These are phyloP conservation scores for Calonectria hongkongensis DNA, from an alignment of 2,329 filamentous ascomycete species.

Conservation along the genomic window DNA sequence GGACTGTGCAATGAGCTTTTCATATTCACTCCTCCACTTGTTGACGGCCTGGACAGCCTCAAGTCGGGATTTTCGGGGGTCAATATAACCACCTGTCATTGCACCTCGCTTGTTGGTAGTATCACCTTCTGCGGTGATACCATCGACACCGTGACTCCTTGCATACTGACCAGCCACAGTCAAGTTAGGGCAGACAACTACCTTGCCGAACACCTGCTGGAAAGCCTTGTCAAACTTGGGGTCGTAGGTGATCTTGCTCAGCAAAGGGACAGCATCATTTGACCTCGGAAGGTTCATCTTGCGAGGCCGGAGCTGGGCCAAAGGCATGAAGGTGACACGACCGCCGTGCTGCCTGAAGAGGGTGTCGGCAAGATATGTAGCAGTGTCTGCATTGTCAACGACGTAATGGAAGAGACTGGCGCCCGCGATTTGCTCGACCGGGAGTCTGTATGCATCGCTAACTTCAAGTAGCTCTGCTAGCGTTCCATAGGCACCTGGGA, in stretches of 20 bases:
- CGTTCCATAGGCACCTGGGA: conserved; percentile 93
- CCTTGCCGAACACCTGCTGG: conserved; percentile 95
- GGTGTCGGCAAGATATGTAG: conserved; percentile 85
- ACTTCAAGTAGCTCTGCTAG: conserved; percentile 95
- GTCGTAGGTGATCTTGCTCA: conserved; percentile 90
- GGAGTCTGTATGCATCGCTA: conserved; percentile 87
- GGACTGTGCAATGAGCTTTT: conserved; percentile 78
- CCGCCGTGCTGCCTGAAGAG: conserved; percentile 88
- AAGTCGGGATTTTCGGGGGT: conserved; percentile 89
- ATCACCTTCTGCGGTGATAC: conserved; percentile 96
- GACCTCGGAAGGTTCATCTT: conserved; percentile 87
- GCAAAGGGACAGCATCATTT: conserved; percentile 89
- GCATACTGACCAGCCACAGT: conserved; percentile 93
- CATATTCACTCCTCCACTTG: conserved; percentile 84
- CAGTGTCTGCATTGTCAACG: conserved; percentile 92
- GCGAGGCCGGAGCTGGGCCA: conserved; percentile 85
- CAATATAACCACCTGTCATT: conserved; percentile 95
- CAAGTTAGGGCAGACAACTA: conserved; percentile 93
- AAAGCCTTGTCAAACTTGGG: conserved; percentile 87
- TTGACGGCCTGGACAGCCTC: conserved; percentile 86
- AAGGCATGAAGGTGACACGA: conserved; percentile 94
- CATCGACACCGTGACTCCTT: conserved; percentile 91
- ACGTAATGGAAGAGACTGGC: conserved; percentile 96
- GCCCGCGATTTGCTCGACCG: conserved; percentile 94
- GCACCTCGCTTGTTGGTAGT: conserved; percentile 96